Conservation (phyloP, 495 filamentous ascomycete genomes). For the Acidomyces sp. region DNA sequence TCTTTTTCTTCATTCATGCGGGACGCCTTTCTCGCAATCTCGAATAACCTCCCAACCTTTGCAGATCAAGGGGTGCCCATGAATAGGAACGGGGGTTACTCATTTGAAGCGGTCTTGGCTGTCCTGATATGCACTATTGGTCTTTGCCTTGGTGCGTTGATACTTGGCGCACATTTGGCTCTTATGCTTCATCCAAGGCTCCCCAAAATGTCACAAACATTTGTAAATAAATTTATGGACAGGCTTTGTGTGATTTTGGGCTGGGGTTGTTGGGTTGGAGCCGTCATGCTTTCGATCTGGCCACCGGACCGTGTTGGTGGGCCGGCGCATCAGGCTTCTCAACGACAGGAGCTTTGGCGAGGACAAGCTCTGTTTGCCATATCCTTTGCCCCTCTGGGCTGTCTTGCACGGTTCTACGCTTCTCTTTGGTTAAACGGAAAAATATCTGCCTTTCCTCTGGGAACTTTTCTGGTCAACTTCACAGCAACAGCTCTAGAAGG, state of each 20-base stretch:
- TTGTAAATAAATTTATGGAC: constrained; percentile 47
- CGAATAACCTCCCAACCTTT: constrained; percentile 49
- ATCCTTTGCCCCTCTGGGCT: constrained; percentile 73
- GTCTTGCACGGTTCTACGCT: constrained; percentile 55
- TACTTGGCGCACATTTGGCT: constrained; percentile 1
- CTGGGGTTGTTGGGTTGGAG: constrained; percentile 62
- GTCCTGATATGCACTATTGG: constrained; percentile 54
- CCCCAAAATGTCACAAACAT: too few species aligned
- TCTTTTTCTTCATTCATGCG: constrained; percentile 81
- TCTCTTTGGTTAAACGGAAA: constrained; percentile 53
- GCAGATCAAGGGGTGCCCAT: constrained; percentile 24
- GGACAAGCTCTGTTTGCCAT: constrained; percentile 58
- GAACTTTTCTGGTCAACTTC: constrained; percentile 75
- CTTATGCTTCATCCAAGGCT: too few species aligned
- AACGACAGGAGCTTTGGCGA: constrained; percentile 56
- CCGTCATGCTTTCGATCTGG: constrained; percentile 55
- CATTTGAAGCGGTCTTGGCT: constrained; percentile 62
- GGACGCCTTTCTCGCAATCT: constrained; percentile 67
- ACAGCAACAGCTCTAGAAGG: constrained; percentile 51
- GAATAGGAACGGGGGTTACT: constrained; percentile 57
- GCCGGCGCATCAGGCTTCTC: too few species aligned
- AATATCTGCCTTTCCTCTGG: constrained; percentile 61
- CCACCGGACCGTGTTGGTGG: too few species aligned
- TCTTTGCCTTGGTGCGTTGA: constrained; percentile 38
- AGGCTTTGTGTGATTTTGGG: constrained; percentile 45